Evolutionary conservation across 2,329 filamentous ascomycete species (phyloP).

Genomic region (Aspergillus vadensis): DNA sequence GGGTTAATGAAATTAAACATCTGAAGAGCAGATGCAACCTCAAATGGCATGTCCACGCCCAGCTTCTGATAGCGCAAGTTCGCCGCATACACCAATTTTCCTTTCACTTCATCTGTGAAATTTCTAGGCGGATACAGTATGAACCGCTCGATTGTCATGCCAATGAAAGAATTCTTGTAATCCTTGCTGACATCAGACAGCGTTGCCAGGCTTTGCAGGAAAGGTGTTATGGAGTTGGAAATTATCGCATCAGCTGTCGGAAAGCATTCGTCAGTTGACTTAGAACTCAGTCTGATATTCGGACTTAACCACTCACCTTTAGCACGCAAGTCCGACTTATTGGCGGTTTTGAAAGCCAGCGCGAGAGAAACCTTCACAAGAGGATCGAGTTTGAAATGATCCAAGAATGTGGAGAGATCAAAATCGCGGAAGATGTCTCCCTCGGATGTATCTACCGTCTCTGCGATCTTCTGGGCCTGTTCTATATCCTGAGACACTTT

Average conservation of each 20-base stretch:
- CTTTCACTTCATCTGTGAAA: constrained; percentile 76
- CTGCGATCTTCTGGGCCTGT: constrained; percentile 87
- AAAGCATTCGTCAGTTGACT: constrained; percentile 10
- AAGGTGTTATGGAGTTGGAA: constrained; percentile 73
- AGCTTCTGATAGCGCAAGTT: constrained; percentile 70
- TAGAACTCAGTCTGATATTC: neutral
- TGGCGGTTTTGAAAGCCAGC: constrained; percentile 82
- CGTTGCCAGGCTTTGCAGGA: constrained; percentile 74
- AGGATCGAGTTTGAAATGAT: constrained; percentile 91
- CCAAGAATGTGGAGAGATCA: constrained; percentile 91
- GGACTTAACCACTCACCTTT: constrained; percentile 66
- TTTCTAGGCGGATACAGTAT: constrained; percentile 83
- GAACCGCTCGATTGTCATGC: constrained; percentile 79
- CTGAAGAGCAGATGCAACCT: constrained; percentile 47
- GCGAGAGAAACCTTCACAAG: constrained; percentile 85
- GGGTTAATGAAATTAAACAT: constrained; percentile 48
- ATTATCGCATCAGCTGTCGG: constrained; percentile 81
- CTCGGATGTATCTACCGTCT: constrained; percentile 85
- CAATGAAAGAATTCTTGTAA: constrained; percentile 70
- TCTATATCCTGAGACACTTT: constrained; percentile 79
- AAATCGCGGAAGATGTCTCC: constrained; percentile 96
- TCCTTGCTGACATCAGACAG: constrained; percentile 65
- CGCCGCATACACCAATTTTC: constrained; percentile 64
- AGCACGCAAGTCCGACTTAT: constrained; percentile 76
- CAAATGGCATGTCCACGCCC: constrained; percentile 43